These are phyloP conservation scores for Helicocarpus griseus DNA, from an alignment of 2,329 filamentous ascomycete species.

Conservation along the genomic window DNA sequence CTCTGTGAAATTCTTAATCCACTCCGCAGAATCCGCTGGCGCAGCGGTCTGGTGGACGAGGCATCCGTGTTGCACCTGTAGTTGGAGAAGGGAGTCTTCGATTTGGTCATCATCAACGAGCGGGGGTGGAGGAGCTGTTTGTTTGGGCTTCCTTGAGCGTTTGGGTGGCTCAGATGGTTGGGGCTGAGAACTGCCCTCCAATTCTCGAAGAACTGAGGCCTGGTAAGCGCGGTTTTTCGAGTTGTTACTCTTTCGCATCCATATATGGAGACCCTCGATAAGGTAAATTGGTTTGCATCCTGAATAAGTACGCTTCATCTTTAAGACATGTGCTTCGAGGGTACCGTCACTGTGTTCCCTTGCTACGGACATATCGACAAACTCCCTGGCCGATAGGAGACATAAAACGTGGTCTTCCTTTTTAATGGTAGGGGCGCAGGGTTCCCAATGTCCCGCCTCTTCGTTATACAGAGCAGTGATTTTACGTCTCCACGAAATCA, in stretches of 20 bases:
- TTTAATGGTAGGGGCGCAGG: conserved; percentile 39
- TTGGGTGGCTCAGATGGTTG: conserved; percentile 17
- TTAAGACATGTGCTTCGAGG: conserved; percentile 50
- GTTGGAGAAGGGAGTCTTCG: conserved; percentile 59
- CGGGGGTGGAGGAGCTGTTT: conserved; percentile 36
- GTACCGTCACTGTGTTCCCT: conserved; percentile 28
- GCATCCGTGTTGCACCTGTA: conserved; percentile 58
- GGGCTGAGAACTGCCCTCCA: conserved; percentile 19
- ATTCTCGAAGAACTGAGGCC: conserved; percentile 48
- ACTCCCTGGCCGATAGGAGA: conserved; percentile 53
- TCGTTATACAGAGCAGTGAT: conserved; percentile 55
- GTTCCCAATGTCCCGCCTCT: conserved; percentile 55
- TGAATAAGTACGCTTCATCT: conserved; percentile 46
- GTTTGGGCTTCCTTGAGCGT: conserved; percentile 26
- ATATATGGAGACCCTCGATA: conserved; percentile 57
- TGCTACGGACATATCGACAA: conserved; percentile 51
- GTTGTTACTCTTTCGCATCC: conserved; percentile 60
- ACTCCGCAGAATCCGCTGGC: conserved; percentile 57
- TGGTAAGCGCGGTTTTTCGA: conserved; percentile 58
- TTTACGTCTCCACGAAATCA: conserved; percentile 61
- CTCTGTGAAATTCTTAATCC: conserved; percentile 65
- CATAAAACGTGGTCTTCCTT: conserved; percentile 54
- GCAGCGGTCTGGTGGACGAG: conserved; percentile 60
- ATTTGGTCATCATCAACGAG: conserved; percentile 58
- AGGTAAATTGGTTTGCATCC: conserved; percentile 55